Base-by-base conservation (phyloP, 495 filamentous ascomycete species). In the Immersiella caudata region DNA sequence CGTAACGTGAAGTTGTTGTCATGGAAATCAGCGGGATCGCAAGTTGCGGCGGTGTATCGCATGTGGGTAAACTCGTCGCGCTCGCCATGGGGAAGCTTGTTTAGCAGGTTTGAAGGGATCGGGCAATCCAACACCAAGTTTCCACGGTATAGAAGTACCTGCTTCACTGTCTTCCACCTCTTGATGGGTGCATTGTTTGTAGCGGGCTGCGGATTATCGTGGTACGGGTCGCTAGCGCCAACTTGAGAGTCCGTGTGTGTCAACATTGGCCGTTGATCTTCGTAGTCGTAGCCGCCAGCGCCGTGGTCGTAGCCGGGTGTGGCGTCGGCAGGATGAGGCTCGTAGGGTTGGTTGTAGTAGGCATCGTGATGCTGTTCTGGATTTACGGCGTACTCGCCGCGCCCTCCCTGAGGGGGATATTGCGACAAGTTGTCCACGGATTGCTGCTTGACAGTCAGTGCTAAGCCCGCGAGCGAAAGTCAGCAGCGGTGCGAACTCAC, bases 1-100 rank as follows among this genome's bases (percentile, higher is more conserved):
- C 96, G 92, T 62, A 99, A 83, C 0, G 95, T 98, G 71, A 97
- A 99, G 68, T 93, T 90, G 72, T 95, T 86, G 29, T 87, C 86
- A 71, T 89, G 93, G 79, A 98, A 99, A 26, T 96, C 87, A 0
- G 84, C 81, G 0, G 96, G 96, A 71, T 99, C 96, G 78, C 96
- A 98, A 18, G 96, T 99, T 14, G 94, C 96, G 12, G 96, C 96
- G 1, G 93, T 91, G 76, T 99, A 99, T 70, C 94, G 87, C 96
- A 98, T 99, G 74, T 99, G 96, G 6, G 96, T 98, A 76, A 97
- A 99, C 77, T 99, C 96, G 70, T 97, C 94, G 70, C 96, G 90
- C 75, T 94, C 92, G 52, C 91, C 92, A 76, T 97, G 93, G 16
- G 90, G 91, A 6, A 97, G 84, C 79, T 93, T 88, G 72, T 88